Percentiles rank a stretch among this genome's conserved stretches.
Conservation (phyloP, 352 stramenopile species). For the Globisporangium paddicum region DNA sequence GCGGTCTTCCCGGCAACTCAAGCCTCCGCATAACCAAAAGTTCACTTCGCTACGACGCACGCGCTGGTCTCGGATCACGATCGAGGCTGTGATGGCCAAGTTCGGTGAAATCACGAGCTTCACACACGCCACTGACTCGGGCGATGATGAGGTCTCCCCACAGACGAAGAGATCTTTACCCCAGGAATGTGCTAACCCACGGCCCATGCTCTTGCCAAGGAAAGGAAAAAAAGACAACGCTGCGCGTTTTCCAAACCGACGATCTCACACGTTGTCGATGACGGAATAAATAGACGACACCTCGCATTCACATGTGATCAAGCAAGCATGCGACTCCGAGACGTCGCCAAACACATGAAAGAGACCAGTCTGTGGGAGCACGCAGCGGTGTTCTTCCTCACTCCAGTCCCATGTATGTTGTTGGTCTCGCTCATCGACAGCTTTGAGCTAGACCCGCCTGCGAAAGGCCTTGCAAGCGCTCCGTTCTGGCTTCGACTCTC, state of each 20-base stretch:
- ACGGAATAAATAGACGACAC: background rate
- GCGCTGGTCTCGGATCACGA: too few relatives aligned
- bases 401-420: background rate
- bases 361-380: background rate
- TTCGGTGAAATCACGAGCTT: conserved; percentile 80
- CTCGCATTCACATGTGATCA: too few relatives aligned
- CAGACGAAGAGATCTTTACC: conserved; percentile 78
- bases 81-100: conserved; percentile 70
- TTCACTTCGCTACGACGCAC: too few relatives aligned
- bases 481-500: background rate
- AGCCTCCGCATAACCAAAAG: too few relatives aligned
- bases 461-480: background rate
- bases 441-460: background rate
- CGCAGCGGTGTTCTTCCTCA: background rate
- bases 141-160: conserved; percentile 67
- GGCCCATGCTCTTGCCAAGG: too few relatives aligned
- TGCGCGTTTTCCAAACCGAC: too few relatives aligned
- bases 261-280: too few relatives aligned
- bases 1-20: too few relatives aligned
- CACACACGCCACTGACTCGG: conserved; percentile 61
- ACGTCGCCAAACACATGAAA: background rate
- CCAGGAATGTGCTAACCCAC: too few relatives aligned
- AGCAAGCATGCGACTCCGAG: background rate
- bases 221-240: too few relatives aligned
- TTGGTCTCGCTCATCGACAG: background rate